A percentile compares a stretch with the other conserved stretches of the same genome.
Conservation (phyloP, 768 basidiomycete genomes). For the Phanerochaete sordida region DNA sequence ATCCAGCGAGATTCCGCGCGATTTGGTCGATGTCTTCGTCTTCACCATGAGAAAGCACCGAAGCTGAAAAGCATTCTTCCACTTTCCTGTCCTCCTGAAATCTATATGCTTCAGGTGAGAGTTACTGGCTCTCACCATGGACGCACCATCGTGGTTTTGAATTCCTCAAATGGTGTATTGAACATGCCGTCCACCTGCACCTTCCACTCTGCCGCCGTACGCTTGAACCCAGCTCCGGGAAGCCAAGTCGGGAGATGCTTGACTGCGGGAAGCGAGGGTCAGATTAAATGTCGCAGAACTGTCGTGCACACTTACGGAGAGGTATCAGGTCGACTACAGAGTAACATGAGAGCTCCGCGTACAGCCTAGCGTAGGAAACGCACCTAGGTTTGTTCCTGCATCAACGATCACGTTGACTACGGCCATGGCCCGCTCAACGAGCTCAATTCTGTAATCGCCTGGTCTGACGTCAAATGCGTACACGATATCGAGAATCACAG, state of each 20-base stretch:
- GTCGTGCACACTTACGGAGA: background rate
- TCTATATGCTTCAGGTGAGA: no score
- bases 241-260: background rate
- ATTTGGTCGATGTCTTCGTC: no score
- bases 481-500: slow-evolving; percentile 7
- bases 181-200: slow-evolving; percentile 58
- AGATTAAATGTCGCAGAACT: no score
- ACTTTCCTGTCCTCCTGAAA: no score
- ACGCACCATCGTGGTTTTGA: slow-evolving; percentile 30
- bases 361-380: background rate
- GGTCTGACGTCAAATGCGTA: slow-evolving; percentile 2
- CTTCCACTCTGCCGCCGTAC: slow-evolving; percentile 59
- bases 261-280: no score
- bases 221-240: slow-evolving; percentile 10
- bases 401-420: background rate
- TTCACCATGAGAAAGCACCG: slow-evolving; percentile 1
- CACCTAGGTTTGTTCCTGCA: background rate
- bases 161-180: slow-evolving; percentile 58
- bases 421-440: background rate
- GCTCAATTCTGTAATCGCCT: background rate
- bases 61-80: no score
- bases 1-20: slow-evolving; percentile 2
- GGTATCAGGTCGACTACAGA: slow-evolving; percentile 6
- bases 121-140: no score
- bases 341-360: background rate